phyloP scores from a whole-genome alignment of 441 rosid genomes.

The Metrosideros polymorpha region DNA sequence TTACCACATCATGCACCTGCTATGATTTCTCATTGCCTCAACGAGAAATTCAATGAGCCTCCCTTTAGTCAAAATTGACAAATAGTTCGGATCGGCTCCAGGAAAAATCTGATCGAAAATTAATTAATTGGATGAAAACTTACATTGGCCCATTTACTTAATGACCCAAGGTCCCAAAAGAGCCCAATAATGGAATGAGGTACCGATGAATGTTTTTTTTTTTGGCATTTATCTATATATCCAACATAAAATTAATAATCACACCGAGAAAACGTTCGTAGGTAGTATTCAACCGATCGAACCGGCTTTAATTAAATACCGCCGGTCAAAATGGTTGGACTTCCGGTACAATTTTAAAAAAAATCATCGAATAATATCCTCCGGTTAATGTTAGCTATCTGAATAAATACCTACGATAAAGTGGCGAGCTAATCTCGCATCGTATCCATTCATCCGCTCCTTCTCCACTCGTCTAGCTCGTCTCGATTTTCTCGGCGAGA shows the following conservation, averaged over 20 bases:
- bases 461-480: neutral
- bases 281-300: fast-evolving
- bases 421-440: neutral
- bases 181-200: no score
- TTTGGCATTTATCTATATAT: neutral
- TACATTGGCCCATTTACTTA: no score
- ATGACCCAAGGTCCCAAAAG: no score
- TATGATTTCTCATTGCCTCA: fast-evolving
- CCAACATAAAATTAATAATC: neutral
- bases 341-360: neutral
- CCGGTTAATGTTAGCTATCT: neutral
- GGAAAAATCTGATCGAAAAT: no score
- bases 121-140: no score
- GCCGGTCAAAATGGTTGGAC: neutral
- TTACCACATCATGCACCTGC: neutral
- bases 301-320: neutral
- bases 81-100: no score
- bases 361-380: neutral
- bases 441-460: neutral
- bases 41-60: fast-evolving
- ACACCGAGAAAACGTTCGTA: fast-evolving
- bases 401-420: neutral
- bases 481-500: neutral
- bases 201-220: no score
- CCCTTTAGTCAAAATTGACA: no score